A percentile compares a stretch with the other conserved stretches of the same genome.
These are phyloP conservation scores for Anisodus acutangulus DNA, from an alignment of 257 asterid species.

Conservation along the genomic window DNA sequence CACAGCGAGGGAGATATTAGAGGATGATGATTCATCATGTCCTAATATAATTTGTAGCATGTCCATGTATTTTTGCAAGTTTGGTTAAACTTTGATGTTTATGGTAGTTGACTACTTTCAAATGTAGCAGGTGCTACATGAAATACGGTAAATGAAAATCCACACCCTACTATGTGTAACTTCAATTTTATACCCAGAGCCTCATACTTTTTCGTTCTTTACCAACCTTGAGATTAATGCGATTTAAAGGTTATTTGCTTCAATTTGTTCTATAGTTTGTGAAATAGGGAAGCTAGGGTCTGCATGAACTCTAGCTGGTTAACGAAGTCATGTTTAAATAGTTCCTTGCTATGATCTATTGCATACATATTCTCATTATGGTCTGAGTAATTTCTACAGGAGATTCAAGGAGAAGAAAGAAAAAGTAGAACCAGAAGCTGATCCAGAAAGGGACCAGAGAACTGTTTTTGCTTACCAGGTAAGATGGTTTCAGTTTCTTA, in stretches of 20 bases:
- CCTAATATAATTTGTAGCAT: slow-evolving; percentile 5
- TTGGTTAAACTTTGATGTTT: slow-evolving; percentile 13
- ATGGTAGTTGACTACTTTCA: background rate
- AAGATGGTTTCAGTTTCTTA: slow-evolving; percentile 14
- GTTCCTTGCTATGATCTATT: slow-evolving; percentile 14
- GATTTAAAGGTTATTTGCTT: background rate
- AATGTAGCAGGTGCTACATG: slow-evolving; percentile 20
- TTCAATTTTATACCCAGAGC: background rate
- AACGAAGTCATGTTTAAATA: slow-evolving; percentile 41
- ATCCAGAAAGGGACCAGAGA: slow-evolving; percentile 99
- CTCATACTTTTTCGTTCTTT: background rate
- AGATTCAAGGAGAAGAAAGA: slow-evolving; percentile 94
- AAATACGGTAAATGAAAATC: background rate
- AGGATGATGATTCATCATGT: background rate
- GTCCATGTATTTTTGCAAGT: slow-evolving; percentile 21
- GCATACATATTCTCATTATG: slow-evolving; percentile 52
- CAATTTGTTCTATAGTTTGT: background rate
- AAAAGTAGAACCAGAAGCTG: slow-evolving; percentile 94
- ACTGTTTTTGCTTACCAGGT: slow-evolving; percentile 99
- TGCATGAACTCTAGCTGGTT: slow-evolving; percentile 35
- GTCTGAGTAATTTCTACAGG: slow-evolving; percentile 78
- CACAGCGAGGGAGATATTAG: background rate
- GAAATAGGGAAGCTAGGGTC: slow-evolving; percentile 17
- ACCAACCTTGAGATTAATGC: background rate
- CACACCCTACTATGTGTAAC: background rate